Conservation (phyloP, 306 rosid species). For the Leucaena leucocephala region DNA sequence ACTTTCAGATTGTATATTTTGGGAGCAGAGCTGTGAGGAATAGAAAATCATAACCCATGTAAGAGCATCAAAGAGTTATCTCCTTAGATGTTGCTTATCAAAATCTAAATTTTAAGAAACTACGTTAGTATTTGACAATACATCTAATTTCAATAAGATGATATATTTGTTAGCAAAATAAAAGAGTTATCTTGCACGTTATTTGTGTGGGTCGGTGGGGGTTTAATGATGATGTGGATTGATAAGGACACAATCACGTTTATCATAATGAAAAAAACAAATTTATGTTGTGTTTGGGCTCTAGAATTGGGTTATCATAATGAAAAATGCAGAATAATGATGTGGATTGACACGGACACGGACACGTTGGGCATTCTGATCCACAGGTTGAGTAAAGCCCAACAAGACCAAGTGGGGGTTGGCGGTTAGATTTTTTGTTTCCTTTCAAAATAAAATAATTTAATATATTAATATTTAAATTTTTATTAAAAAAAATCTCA, state of each 20-base stretch:
- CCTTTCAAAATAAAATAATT: no score
- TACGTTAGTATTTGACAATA: no score
- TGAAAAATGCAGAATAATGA: background rate
- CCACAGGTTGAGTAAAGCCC: no score
- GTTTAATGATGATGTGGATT: background rate
- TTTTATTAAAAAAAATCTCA: no score
- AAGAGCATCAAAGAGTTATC: background rate
- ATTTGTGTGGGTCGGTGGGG: background rate
- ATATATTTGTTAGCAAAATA: no score
- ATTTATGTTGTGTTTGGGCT: background rate
- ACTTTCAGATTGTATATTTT: background rate
- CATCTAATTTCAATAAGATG: no score
- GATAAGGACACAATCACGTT: background rate
- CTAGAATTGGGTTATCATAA: background rate
- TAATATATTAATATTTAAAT: no score
- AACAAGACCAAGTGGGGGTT: no score
- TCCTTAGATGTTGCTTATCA: no score
- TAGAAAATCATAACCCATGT: background rate
- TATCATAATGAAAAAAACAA: background rate
- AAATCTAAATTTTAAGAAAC: no score
- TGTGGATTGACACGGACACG: background rate
- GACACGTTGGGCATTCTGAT: background rate
- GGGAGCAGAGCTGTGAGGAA: background rate
- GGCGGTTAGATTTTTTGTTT: no score
- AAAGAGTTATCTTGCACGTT: no score